phyloP scores from a whole-genome alignment of 2,329 filamentous ascomycete species.

The Bipolaris oryzae region DNA sequence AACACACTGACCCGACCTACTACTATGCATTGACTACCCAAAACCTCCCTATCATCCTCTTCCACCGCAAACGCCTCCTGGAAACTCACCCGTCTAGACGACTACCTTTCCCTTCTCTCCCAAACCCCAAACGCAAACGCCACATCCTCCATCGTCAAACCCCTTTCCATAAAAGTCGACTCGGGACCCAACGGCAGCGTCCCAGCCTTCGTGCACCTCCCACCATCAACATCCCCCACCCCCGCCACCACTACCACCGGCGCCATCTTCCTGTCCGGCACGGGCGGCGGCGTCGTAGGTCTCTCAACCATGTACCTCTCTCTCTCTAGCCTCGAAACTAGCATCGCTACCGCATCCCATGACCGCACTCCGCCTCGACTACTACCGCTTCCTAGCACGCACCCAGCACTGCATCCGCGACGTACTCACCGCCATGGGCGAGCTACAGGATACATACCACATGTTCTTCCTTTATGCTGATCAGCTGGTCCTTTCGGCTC shows the following conservation, averaged over 20 bases:
- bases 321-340: conserved; percentile 1
- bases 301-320: conserved; percentile 6
- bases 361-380: not conserved
- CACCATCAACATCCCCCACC: not conserved
- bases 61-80: not conserved
- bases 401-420: conserved; percentile 4
- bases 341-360: not conserved
- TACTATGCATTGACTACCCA: not conserved
- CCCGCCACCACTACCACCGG: conserved; percentile 1
- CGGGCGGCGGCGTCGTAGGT: conserved; percentile 2
- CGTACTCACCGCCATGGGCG: conserved; percentile 4
- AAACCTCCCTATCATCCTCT: not conserved
- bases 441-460: not conserved
- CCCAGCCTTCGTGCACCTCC: conserved; percentile 5
- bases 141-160: conserved; percentile 1
- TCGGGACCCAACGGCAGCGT: conserved; percentile 1
- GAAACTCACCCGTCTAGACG: not conserved
- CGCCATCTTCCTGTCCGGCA: conserved; percentile 3
- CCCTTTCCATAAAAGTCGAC: conserved; percentile 1
- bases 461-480: not conserved
- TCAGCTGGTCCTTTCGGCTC: conserved; percentile 9
- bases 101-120: conserved; percentile 1
- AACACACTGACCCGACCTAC: not conserved
- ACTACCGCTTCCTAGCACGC: conserved; percentile 6
- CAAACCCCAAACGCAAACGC: not conserved